Percentiles rank a stretch among this genome's conserved stretches.
Evolutionary conservation across 495 filamentous ascomycete genomes (phyloP).

Genomic region (Trichoderma reesei): DNA sequence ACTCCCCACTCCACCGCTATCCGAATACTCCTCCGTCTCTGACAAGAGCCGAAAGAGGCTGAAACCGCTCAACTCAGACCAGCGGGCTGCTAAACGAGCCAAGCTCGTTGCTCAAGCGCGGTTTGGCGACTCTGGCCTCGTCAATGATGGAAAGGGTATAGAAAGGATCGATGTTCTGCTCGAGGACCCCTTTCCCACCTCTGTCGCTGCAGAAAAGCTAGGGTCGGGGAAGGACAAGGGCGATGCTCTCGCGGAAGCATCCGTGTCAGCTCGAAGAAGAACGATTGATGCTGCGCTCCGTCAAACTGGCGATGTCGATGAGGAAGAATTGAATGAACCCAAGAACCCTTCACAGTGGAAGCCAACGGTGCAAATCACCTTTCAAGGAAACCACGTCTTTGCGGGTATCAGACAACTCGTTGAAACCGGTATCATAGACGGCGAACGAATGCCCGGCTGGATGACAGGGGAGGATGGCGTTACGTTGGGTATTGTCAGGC

Average conservation of each 20-base stretch:
- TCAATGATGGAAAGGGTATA: constrained; percentile 47
- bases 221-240: constrained; percentile 20
- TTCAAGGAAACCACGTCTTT: constrained; percentile 73
- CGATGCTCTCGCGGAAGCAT: constrained; percentile 25
- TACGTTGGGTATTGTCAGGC: constrained; percentile 55
- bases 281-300: constrained; percentile 21
- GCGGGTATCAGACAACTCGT: constrained; percentile 66
- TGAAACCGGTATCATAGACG: constrained; percentile 62
- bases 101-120: constrained; percentile 40
- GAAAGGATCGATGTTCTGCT: constrained; percentile 52
- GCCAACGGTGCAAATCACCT: constrained; percentile 47
- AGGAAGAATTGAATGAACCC: constrained; percentile 14
- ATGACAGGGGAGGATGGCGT: constrained; percentile 82
- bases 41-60: constrained; percentile 17
- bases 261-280: constrained; percentile 17
- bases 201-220: constrained; percentile 13
- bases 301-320: constrained; percentile 17
- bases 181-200: constrained; percentile 44
- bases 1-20: constrained; percentile 27
- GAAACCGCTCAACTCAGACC: constrained; percentile 23
- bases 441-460: constrained; percentile 75
- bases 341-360: not conserved
- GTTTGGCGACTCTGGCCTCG: constrained; percentile 42
- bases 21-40: constrained; percentile 5
- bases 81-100: constrained; percentile 30